A percentile compares a stretch with the other conserved stretches of the same genome.
Conservation (phyloP, 2,329 filamentous ascomycete species). For the Penicillium sp. region DNA sequence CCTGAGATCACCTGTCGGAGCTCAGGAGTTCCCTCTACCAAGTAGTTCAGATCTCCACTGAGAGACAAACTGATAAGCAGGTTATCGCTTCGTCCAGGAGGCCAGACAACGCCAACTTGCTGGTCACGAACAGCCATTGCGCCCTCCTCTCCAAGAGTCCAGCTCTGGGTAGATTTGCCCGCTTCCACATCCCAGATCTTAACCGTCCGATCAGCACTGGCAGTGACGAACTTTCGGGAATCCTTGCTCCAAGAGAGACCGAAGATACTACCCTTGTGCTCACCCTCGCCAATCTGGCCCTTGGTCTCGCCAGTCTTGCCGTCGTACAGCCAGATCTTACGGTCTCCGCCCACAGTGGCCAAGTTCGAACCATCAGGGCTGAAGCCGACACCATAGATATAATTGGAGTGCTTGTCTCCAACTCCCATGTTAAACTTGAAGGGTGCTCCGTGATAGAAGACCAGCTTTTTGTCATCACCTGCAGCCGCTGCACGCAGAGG, state of each 20-base stretch:
- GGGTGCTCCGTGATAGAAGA: slow-evolving; percentile 90
- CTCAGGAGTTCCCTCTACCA: slow-evolving; percentile 68
- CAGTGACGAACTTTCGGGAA: slow-evolving; percentile 82
- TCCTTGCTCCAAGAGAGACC: slow-evolving; percentile 87
- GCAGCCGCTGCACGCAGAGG: slow-evolving; percentile 91
- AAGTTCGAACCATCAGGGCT: slow-evolving; percentile 81
- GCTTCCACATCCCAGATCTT: slow-evolving; percentile 89
- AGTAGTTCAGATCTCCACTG: slow-evolving; percentile 85
- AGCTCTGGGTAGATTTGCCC: slow-evolving; percentile 75
- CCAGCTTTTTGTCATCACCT: slow-evolving; percentile 83
- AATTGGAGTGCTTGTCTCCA: slow-evolving; percentile 78
- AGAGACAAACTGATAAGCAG: slow-evolving; percentile 88
- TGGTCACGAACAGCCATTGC: slow-evolving; percentile 74
- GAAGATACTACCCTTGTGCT: slow-evolving; percentile 92
- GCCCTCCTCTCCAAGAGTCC: slow-evolving; percentile 78
- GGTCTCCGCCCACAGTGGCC: slow-evolving; percentile 90
- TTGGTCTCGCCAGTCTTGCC: slow-evolving; percentile 90
- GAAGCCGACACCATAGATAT: slow-evolving; percentile 84
- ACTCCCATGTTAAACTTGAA: slow-evolving; percentile 94
- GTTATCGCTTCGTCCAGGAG: slow-evolving; percentile 76
- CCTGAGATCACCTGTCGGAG: slow-evolving; percentile 76
- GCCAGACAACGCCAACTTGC: slow-evolving; percentile 93
- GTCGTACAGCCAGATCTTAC: slow-evolving; percentile 90
- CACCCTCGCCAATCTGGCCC: slow-evolving; percentile 66
- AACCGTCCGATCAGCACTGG: slow-evolving; percentile 91